Conservation (phyloP, 306 rosid species). For the Prunus kanzakura region DNA sequence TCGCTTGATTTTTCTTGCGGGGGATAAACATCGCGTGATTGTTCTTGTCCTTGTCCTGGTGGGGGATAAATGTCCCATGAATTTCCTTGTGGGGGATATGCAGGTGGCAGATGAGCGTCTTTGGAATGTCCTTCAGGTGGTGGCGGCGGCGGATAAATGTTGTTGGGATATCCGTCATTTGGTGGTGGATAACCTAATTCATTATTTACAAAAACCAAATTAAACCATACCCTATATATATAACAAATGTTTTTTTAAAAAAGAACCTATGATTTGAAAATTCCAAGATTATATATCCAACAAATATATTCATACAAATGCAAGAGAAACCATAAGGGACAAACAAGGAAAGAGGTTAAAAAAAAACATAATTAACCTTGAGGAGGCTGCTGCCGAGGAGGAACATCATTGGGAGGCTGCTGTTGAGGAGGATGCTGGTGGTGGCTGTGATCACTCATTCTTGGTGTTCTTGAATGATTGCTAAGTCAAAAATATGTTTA, state of each 20-base stretch:
- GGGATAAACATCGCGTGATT: too few species aligned
- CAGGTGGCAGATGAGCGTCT: too few species aligned
- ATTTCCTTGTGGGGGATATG: too few species aligned
- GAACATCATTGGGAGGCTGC: conserved; percentile 71
- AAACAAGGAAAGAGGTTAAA: background rate
- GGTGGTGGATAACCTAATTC: conserved; percentile 59
- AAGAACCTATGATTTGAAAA: background rate
- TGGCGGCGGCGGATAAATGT: too few species aligned
- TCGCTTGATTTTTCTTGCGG: too few species aligned
- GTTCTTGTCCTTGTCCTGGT: too few species aligned
- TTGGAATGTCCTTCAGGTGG: too few species aligned
- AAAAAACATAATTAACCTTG: conserved; percentile 41
- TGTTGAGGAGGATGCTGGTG: conserved; percentile 20
- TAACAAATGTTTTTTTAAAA: background rate
- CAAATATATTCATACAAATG: background rate
- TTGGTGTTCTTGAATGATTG: background rate
- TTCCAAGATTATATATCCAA: background rate
- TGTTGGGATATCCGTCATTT: conserved; percentile 23
- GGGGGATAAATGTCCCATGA: too few species aligned
- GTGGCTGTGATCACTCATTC: conserved; percentile 69
- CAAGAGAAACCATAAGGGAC: too few species aligned
- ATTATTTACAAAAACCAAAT: background rate
- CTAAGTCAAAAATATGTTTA: background rate
- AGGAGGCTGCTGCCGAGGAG: conserved; percentile 44
- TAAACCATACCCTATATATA: background rate